Evolutionary conservation across 495 filamentous ascomycete genomes (phyloP).

Genomic region (Penicillium antarcticum): DNA sequence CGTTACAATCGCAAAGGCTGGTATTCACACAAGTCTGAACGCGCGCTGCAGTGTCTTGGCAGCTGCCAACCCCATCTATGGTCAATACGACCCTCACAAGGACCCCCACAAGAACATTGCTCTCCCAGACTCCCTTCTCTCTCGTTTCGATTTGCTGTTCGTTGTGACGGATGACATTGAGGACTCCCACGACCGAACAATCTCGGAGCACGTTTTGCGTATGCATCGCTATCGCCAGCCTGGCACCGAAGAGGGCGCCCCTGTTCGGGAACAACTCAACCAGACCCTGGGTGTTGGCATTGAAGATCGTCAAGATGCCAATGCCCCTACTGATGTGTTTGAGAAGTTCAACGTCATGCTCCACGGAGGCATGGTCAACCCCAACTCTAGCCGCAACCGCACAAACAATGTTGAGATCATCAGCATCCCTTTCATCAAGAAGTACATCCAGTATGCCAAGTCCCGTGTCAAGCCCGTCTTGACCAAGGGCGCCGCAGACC

Average conservation of each 20-base stretch:
- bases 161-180: conserved; percentile 98
- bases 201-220: conserved; percentile 94
- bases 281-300: conserved; percentile 89
- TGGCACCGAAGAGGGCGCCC: conserved; percentile 91
- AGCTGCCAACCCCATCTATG: conserved; percentile 96
- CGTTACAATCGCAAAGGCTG: conserved; percentile 97
- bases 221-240: conserved; percentile 97
- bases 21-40: conserved; percentile 97
- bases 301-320: conserved; percentile 69
- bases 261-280: conserved; percentile 81
- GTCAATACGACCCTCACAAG: conserved; percentile 97
- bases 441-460: conserved; percentile 99
- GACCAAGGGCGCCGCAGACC: conserved; percentile 88
- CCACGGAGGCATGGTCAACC: conserved; percentile 77
- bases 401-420: conserved; percentile 84
- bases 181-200: conserved; percentile 80
- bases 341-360: conserved; percentile 97
- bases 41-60: conserved; percentile 96
- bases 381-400: conserved; percentile 60
- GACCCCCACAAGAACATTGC: conserved; percentile 99
- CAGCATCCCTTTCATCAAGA: conserved; percentile 98
- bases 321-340: conserved; percentile 80
- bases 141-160: conserved; percentile 98
- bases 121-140: conserved; percentile 92
- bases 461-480: conserved; percentile 84